A percentile compares a stretch with the other conserved stretches of the same genome.
Evolutionary conservation across 2,329 filamentous ascomycete species (phyloP).

Genomic region (Penicillium occitanis): DNA sequence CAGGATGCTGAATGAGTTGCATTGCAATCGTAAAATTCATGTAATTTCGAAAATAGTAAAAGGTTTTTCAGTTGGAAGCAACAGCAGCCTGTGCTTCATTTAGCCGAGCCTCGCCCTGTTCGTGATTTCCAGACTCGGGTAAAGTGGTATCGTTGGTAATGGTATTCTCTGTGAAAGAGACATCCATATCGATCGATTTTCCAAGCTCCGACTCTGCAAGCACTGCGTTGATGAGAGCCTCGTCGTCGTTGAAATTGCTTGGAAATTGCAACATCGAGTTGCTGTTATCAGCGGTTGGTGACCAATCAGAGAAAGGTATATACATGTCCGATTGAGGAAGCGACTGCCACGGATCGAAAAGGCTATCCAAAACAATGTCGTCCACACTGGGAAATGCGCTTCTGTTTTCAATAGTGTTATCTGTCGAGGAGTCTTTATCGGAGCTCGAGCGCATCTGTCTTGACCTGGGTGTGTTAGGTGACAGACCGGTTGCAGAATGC

Average conservation of each 20-base stretch:
- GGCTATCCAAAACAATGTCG: conserved; percentile 14
- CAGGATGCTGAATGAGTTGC: conserved; percentile 1
- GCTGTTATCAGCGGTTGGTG: conserved; percentile 25
- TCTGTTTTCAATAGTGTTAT: not conserved
- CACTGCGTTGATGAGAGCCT: conserved; percentile 39
- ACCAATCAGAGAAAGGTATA: conserved; percentile 20
- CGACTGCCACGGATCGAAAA: conserved; percentile 19
- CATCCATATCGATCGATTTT: conserved; percentile 24
- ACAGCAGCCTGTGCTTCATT: conserved; percentile 8
- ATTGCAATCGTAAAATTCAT: conserved; percentile 7
- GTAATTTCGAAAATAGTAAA: not conserved
- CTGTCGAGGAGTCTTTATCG: not conserved
- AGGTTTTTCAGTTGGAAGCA: conserved; percentile 1
- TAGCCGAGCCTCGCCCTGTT: not conserved
- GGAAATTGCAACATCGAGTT: conserved; percentile 18
- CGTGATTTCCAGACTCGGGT: not conserved
- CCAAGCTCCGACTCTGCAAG: conserved; percentile 36
- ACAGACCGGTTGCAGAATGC: conserved; percentile 4
- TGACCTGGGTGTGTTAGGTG: conserved; percentile 11
- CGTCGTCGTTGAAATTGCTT: conserved; percentile 25
- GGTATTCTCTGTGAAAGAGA: not conserved
- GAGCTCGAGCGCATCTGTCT: conserved; percentile 6
- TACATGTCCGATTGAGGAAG: conserved; percentile 19
- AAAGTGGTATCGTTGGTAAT: not conserved
- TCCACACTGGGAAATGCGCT: conserved; percentile 13